Evolutionary conservation across 305 asterid species (phyloP).

Genomic region (Striga hermonthica): DNA sequence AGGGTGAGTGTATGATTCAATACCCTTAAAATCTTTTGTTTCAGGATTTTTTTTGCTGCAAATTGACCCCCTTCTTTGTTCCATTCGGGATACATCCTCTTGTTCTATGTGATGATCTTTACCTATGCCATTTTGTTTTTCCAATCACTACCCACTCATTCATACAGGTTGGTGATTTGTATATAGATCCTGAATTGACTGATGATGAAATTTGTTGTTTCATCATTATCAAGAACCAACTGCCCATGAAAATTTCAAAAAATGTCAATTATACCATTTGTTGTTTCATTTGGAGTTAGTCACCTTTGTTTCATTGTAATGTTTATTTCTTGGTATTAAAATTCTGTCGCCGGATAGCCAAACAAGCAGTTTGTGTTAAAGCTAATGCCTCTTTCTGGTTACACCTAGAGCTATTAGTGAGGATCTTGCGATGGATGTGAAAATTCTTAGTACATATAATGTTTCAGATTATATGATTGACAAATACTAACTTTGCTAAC

Average conservation of each 20-base stretch:
- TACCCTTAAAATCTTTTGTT: neutral
- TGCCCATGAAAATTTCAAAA: neutral
- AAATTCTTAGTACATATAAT: neutral
- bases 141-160: neutral
- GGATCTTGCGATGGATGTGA: too few relatives aligned
- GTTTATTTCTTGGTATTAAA: neutral
- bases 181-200: too few relatives aligned
- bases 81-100: neutral
- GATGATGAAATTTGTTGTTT: neutral
- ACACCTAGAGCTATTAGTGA: neutral
- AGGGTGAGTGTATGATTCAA: conserved; percentile 61
- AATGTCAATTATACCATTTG: neutral
- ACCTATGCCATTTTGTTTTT: neutral
- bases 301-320: neutral
- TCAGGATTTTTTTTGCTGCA: neutral
- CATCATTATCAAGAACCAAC: neutral
- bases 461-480: neutral
- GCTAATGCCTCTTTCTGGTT: neutral
- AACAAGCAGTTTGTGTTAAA: conserved; percentile 13
- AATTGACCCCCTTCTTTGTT: too few relatives aligned
- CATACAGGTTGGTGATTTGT: neutral
- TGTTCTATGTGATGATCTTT: neutral
- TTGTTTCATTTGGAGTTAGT: neutral
- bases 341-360: neutral
- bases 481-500: neutral